Evolutionary conservation across 352 stramenopile genomes (phyloP).

Genomic region (Pythium coloratum): DNA sequence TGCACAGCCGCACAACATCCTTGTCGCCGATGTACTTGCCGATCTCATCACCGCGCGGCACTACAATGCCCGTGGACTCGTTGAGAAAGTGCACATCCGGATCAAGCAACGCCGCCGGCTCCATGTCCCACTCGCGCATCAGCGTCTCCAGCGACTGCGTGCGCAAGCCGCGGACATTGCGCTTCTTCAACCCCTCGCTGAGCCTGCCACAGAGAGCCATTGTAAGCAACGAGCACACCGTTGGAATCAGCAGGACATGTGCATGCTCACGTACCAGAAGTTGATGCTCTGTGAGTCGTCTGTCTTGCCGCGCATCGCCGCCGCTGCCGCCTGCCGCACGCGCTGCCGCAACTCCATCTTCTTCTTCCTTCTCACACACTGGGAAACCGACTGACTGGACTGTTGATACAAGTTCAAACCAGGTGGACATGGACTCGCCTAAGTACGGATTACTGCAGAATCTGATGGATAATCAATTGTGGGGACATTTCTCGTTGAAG

Average conservation of each 20-base stretch:
- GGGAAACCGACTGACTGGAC: neutral
- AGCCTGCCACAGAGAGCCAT: conserved; percentile 36
- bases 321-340: conserved; percentile 29
- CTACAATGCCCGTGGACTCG: conserved; percentile 68
- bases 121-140: conserved; percentile 53
- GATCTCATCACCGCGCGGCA: conserved; percentile 55
- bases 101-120: conserved; percentile 11
- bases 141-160: conserved; percentile 43
- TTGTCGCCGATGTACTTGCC: conserved; percentile 62
- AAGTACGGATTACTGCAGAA: neutral
- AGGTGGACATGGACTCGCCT: neutral
- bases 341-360: conserved; percentile 49
- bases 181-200: conserved; percentile 72
- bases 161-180: conserved; percentile 48
- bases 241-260: neutral
- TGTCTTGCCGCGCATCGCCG: conserved; percentile 16
- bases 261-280: conserved; percentile 51
- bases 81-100: conserved; percentile 67
- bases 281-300: conserved; percentile 44
- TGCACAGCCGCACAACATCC: conserved; percentile 75
- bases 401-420: neutral
- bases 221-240: neutral
- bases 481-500: conserved; percentile 18
- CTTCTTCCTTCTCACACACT: neutral
- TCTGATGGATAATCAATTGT: neutral